Evolutionary conservation across 2,329 filamentous ascomycete species (phyloP).

Genomic region (Arthrocladium fulminans): DNA sequence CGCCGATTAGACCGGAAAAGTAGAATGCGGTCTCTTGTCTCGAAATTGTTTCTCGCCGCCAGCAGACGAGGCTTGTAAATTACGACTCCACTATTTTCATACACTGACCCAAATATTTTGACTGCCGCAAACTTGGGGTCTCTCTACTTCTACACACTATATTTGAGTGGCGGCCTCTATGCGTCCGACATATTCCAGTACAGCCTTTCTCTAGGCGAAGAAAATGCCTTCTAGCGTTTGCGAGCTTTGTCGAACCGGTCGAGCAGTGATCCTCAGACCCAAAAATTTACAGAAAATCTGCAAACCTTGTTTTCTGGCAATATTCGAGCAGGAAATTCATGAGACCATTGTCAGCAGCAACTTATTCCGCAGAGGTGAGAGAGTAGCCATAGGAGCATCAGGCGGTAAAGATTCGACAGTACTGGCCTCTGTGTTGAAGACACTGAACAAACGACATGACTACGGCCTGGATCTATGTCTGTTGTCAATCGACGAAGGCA

Average conservation of each 20-base stretch:
- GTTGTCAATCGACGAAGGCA: constrained; percentile 91
- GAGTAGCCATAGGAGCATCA: constrained; percentile 87
- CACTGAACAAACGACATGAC: constrained; percentile 77
- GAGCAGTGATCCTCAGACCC: constrained; percentile 83
- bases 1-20: neutral
- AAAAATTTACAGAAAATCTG: constrained; percentile 95
- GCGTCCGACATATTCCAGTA: neutral
- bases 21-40: neutral
- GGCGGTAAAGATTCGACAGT: constrained; percentile 98
- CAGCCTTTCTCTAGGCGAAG: neutral
- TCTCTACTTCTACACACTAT: neutral
- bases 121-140: neutral
- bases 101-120: neutral
- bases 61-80: neutral
- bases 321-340: constrained; percentile 91
- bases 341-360: constrained; percentile 74
- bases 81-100: neutral
- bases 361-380: constrained; percentile 78
- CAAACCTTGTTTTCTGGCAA: constrained; percentile 71
- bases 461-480: constrained; percentile 81
- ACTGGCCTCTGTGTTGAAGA: constrained; percentile 86
- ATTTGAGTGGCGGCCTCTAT: too few relatives aligned
- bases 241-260: constrained; percentile 62
- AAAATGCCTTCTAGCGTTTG: constrained; percentile 70
- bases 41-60: neutral